Evolutionary conservation across 106 monocot species (phyloP).

Genomic region (Phalaenopsis aphrodite): DNA sequence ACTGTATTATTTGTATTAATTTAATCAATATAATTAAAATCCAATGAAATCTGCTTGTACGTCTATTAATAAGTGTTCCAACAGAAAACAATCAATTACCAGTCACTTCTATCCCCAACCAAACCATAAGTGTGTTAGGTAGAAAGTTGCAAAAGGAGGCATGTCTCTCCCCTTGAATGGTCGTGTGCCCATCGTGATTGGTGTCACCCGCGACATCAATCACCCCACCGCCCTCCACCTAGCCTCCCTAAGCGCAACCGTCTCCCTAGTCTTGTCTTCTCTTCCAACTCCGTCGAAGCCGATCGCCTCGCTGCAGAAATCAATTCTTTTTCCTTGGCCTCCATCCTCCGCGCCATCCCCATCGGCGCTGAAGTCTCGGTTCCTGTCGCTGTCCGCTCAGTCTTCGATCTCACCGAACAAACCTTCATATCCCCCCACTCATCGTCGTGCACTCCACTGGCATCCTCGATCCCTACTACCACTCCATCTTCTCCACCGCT

Average conservation of each 20-base stretch:
- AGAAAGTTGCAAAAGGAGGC: too few relatives aligned
- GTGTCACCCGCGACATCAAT: constrained; percentile 54
- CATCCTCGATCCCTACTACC: constrained; percentile 29
- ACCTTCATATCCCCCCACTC: constrained; percentile 28
- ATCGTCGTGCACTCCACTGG: constrained; percentile 46
- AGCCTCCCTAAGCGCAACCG: constrained; percentile 44
- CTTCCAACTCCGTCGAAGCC: constrained; percentile 34
- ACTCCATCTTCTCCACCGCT: constrained; percentile 25
- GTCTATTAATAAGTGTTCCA: too few relatives aligned
- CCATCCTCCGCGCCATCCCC: constrained; percentile 28
- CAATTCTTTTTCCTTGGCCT: constrained; percentile 11
- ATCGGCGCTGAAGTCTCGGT: constrained; percentile 44
- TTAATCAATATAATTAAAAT: too few relatives aligned
- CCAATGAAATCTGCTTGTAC: too few relatives aligned
- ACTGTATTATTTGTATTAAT: too few relatives aligned
- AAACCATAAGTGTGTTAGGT: too few relatives aligned
- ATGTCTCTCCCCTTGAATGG: too few relatives aligned
- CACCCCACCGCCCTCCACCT: constrained; percentile 45
- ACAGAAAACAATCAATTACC: too few relatives aligned
- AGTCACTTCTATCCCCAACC: not conserved
- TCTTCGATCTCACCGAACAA: constrained; percentile 60
- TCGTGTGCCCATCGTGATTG: constrained; percentile 14
- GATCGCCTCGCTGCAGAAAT: not conserved
- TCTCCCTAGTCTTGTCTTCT: constrained; percentile 51
- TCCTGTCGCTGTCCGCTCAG: constrained; percentile 21